These are phyloP conservation scores for Wickerhamomyces canadensis DNA, from an alignment of 805 yeast genomes.

Conservation along the genomic window DNA sequence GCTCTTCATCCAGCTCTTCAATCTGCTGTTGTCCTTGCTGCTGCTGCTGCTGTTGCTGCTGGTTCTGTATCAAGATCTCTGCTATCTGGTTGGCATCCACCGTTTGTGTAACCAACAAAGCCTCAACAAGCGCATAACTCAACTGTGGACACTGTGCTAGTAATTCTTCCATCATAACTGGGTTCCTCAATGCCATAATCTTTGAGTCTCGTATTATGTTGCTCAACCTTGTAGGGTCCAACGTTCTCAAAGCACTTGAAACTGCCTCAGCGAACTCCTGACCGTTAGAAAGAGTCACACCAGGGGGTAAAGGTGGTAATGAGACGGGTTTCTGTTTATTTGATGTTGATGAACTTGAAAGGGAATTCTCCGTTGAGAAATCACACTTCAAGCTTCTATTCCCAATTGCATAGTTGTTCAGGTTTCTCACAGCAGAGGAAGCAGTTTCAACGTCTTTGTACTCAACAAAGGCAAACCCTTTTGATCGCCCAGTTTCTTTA, in stretches of 20 bases:
- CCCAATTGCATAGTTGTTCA: constrained; percentile 75
- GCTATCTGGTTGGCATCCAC: constrained; percentile 19
- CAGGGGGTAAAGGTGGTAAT: constrained; percentile 51
- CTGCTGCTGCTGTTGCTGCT: neutral
- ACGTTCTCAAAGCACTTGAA: constrained; percentile 37
- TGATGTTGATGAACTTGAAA: constrained; percentile 6
- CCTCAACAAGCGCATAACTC: constrained; percentile 75
- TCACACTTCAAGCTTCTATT: constrained; percentile 69
- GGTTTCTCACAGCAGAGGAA: constrained; percentile 82
- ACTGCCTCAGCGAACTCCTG: constrained; percentile 32
- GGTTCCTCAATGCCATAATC: constrained; percentile 49
- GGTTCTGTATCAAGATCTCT: constrained; percentile 31
- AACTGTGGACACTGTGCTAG: constrained; percentile 75
- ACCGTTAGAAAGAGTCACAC: constrained; percentile 35
- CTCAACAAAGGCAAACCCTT: constrained; percentile 85
- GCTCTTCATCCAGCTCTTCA: constrained; percentile 29
- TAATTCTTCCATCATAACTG: constrained; percentile 52
- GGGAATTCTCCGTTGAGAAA: constrained; percentile 49
- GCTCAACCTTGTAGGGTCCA: constrained; percentile 42
- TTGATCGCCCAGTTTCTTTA: constrained; percentile 82
- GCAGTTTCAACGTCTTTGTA: constrained; percentile 79
- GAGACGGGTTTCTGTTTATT: constrained; percentile 19
- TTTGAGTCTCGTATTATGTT: constrained; percentile 54
- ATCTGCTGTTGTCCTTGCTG: neutral
- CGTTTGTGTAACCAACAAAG: constrained; percentile 35